Conservation (phyloP, 2,329 filamentous ascomycete species). For the Arachnopeziza araneosa region DNA sequence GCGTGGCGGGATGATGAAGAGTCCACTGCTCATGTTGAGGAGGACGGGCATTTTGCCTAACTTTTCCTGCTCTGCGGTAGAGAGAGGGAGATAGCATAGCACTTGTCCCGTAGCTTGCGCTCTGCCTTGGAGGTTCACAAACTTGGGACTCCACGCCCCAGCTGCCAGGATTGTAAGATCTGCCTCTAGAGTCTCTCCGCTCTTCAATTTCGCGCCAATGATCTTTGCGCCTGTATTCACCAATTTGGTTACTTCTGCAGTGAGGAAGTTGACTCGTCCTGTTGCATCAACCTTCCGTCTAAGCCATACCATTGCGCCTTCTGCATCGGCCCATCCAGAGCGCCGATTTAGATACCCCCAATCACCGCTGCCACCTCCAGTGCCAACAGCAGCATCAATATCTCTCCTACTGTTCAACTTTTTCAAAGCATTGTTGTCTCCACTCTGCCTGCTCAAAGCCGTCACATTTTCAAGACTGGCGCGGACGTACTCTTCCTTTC, state of each 20-base stretch:
- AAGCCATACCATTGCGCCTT: slow-evolving; percentile 61
- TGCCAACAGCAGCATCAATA: slow-evolving; percentile 42
- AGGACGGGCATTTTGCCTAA: slow-evolving; percentile 65
- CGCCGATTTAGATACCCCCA: slow-evolving; percentile 68
- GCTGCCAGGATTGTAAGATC: slow-evolving; percentile 76
- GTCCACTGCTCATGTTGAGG: slow-evolving; percentile 63
- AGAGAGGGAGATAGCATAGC: slow-evolving; percentile 72
- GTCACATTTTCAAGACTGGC: slow-evolving; percentile 57
- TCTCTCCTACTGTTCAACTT: slow-evolving; percentile 40
- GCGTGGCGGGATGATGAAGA: slow-evolving; percentile 69
- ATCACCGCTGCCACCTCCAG: slow-evolving; percentile 49
- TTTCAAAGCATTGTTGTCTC: slow-evolving; percentile 20
- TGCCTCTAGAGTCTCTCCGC: slow-evolving; percentile 48
- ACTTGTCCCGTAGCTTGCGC: slow-evolving; percentile 78
- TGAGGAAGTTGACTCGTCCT: slow-evolving; percentile 45
- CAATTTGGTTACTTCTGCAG: slow-evolving; percentile 33
- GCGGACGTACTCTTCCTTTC: slow-evolving; percentile 46
- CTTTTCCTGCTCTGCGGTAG: slow-evolving; percentile 59
- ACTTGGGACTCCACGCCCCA: slow-evolving; percentile 77
- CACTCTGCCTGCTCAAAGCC: slow-evolving; percentile 24
- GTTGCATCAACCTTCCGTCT: slow-evolving; percentile 27
- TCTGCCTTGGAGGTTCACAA: slow-evolving; percentile 73
- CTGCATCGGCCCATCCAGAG: slow-evolving; percentile 78
- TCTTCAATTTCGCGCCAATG: slow-evolving; percentile 53
- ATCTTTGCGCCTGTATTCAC: slow-evolving; percentile 29